A percentile compares a stretch with the other conserved stretches of the same genome.
Evolutionary conservation across 1,139 yeast genomes (phyloP).

Genomic region (Debaryomyces udenii): DNA sequence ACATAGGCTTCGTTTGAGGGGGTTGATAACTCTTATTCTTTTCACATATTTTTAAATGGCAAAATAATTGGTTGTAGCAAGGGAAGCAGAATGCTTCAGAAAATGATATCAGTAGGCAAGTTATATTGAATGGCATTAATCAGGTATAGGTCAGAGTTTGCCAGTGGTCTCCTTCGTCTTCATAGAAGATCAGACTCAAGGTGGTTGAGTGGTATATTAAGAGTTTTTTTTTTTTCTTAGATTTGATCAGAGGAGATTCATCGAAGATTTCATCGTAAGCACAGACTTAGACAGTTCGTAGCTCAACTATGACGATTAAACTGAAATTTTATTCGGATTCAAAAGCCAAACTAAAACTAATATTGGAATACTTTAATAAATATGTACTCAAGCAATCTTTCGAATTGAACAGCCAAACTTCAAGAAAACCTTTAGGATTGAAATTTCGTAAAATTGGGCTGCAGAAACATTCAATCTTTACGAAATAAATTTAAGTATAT

Average conservation of each 20-base stretch:
- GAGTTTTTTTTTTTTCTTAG: slow-evolving; percentile 22
- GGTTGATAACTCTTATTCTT: slow-evolving; percentile 35
- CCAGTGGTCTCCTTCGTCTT: slow-evolving; percentile 34
- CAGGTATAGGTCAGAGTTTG: slow-evolving; percentile 29
- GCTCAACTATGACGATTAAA: slow-evolving; percentile 11
- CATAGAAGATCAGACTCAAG: slow-evolving; percentile 41
- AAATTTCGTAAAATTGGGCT: slow-evolving; percentile 30
- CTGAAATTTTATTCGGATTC: slow-evolving; percentile 1
- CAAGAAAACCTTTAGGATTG: slow-evolving; percentile 9
- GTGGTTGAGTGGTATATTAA: slow-evolving; percentile 35
- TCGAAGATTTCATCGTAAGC: slow-evolving; percentile 17
- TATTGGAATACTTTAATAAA: not conserved
- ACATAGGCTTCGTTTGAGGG: slow-evolving; percentile 34
- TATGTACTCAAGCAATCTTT: slow-evolving; percentile 5
- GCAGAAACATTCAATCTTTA: slow-evolving; percentile 38
- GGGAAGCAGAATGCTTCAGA: slow-evolving; percentile 35
- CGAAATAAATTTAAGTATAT: slow-evolving; percentile 18
- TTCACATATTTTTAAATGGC: slow-evolving; percentile 31
- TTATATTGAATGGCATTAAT: slow-evolving; percentile 14
- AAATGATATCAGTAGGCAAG: slow-evolving; percentile 22
- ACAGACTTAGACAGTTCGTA: slow-evolving; percentile 18
- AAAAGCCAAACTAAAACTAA: slow-evolving; percentile 4
- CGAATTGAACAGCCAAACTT: slow-evolving; percentile 5
- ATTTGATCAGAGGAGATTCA: slow-evolving; percentile 15
- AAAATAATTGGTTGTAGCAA: slow-evolving; percentile 30